phyloP scores from a whole-genome alignment of 2,329 filamentous ascomycete genomes.

The Waltergamsia citrina region DNA sequence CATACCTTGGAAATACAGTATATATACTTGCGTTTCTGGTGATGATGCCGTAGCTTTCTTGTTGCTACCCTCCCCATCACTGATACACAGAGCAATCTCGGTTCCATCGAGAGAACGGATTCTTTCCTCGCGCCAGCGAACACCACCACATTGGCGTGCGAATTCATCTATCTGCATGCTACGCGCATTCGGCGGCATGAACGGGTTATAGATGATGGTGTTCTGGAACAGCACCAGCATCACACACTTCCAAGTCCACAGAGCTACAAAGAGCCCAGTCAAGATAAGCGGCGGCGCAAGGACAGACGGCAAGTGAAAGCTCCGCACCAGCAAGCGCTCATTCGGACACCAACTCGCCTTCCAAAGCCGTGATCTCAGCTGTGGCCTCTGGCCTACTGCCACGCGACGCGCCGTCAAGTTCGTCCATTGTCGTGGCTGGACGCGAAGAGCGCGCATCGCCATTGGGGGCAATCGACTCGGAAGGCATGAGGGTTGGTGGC shows the following conservation, averaged over 20 bases:
- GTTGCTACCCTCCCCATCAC: constrained; percentile 16
- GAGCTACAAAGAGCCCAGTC: constrained; percentile 49
- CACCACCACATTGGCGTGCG: constrained; percentile 43
- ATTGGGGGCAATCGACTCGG: constrained; percentile 6
- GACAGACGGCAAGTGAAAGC: constrained; percentile 22
- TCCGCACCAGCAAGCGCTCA: constrained; percentile 4
- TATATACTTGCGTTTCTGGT: constrained; percentile 40
- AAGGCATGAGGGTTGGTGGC: too few species aligned
- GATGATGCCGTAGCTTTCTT: too few species aligned
- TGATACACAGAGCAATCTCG: constrained; percentile 49
- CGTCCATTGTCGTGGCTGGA: constrained; percentile 9
- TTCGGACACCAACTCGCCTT: too few species aligned
- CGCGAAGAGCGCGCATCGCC: constrained; percentile 12
- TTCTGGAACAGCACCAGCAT: constrained; percentile 75
- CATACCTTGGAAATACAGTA: constrained; percentile 48
- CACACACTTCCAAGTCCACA: constrained; percentile 59
- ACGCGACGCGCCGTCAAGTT: too few species aligned
- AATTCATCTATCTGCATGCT: constrained; percentile 60
- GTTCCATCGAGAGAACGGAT: constrained; percentile 56
- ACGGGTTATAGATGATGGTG: constrained; percentile 74
- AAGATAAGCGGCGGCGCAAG: constrained; percentile 62
- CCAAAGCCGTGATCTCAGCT: background rate
- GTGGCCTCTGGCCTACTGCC: background rate
- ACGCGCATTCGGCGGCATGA: constrained; percentile 61
- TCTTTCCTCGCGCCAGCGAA: constrained; percentile 58